Evolutionary conservation across 306 rosid species (phyloP), one percentile per base, ranked within the genome.

Genomic region (Sechiopsis laciniata): DNA sequence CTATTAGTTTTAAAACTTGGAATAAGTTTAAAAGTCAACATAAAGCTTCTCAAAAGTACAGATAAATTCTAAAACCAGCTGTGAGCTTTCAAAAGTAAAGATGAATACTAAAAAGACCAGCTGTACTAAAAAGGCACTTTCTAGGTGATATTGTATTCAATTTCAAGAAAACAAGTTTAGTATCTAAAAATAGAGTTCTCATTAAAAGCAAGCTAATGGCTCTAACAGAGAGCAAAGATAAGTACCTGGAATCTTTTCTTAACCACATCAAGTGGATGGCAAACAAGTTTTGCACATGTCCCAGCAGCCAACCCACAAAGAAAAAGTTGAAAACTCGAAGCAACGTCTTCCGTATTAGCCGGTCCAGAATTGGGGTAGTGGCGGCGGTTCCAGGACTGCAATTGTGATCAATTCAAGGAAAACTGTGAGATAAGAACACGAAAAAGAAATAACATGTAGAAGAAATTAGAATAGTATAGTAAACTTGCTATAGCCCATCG

Each of bases 191-290:
- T 40, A 40, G 46, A 40, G 46, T 40, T 40, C 46, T 40, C 46
- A 40, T 2, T 26, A 4, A 32, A 32, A 32, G 37, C 2, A 32
- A 32, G 37, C 37, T 32, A 32, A 32, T 32, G 37, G 37, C 37
- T 32, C 37, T 32, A 40, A 40, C 46, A 40, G 46, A 40, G 46
- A 40, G 46, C 46, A 6, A 26, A 76, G 32, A 71, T 69, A 8
- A 0, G 75, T 80, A 89, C 98, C 97, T 94, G 96, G 81, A 94
- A 94, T 80, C 98, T 89, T 85, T 94, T 94, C 81, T 94, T 94
- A 77, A 94, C 97, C 29, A 94, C 98, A 80, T 90, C 97, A 76
- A 94, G 97, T 16, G 98, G 98, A 87, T 94, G 98, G 68, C 98
- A 94, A 72, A 89, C 95, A 72, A 90, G 95, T 80, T 90, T 94